Conservation (phyloP, 306 rosid genomes). For the Rosa chinensis region DNA sequence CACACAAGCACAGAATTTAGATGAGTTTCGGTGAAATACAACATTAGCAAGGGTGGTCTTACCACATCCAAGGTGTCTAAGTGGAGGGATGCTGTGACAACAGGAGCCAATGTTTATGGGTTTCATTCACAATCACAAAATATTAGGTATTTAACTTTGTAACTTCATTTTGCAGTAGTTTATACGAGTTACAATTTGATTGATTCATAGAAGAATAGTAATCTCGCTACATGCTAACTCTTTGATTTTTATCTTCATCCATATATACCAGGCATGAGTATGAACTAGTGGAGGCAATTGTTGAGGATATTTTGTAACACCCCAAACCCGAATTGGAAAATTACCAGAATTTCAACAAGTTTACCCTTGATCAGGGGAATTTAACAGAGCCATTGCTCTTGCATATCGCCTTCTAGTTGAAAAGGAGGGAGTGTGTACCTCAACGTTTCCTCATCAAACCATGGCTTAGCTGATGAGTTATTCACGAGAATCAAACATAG, state of each 20-base stretch:
- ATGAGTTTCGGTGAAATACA: neutral
- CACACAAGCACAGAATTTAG: neutral
- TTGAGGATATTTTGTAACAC: neutral
- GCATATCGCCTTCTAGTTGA: too few relatives aligned
- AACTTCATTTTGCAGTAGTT: neutral
- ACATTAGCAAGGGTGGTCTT: conserved; percentile 4
- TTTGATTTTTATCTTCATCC: too few relatives aligned
- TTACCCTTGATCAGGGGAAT: too few relatives aligned
- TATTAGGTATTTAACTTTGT: neutral
- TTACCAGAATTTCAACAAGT: too few relatives aligned
- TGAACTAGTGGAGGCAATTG: neutral
- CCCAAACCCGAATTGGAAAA: too few relatives aligned
- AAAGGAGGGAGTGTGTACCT: too few relatives aligned
- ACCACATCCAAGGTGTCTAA: neutral
- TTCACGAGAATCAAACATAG: too few relatives aligned
- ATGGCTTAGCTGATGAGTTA: too few relatives aligned
- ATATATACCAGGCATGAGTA: neutral
- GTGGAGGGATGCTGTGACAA: neutral
- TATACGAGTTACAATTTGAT: too few relatives aligned
- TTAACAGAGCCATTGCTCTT: too few relatives aligned
- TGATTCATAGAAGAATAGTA: too few relatives aligned
- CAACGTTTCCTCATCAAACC: too few relatives aligned
- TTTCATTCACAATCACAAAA: neutral
- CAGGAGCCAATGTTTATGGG: neutral
- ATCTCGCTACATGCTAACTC: neutral